These are phyloP conservation scores for Backusella macrospora DNA, from an alignment of 192 early-diverging fungal species.

Conservation along the genomic window DNA sequence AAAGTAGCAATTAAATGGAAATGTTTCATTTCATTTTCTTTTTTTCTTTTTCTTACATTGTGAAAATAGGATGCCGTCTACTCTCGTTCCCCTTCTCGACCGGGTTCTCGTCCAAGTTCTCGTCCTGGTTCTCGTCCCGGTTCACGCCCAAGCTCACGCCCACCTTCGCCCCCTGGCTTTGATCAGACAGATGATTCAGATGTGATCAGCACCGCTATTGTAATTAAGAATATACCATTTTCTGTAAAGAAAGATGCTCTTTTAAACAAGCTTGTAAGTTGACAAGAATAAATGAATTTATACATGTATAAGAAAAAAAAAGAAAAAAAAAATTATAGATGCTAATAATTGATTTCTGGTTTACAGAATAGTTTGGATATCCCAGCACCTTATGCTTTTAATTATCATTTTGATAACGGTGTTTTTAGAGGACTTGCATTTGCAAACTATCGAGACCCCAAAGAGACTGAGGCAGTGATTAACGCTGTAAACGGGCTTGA, in stretches of 20 bases:
- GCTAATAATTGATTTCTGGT: neutral
- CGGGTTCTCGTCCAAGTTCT: conserved; percentile 18
- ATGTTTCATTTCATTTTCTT: neutral
- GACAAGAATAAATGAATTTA: neutral
- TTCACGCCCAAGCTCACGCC: neutral
- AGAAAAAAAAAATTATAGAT: neutral
- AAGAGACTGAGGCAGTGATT: conserved; percentile 73
- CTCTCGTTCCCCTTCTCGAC: conserved; percentile 24
- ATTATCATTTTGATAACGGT: conserved; percentile 82
- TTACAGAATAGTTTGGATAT: conserved; percentile 58
- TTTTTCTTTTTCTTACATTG: neutral
- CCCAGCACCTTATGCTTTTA: conserved; percentile 78
- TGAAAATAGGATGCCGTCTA: neutral
- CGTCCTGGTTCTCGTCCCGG: neutral
- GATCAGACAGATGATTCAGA: conserved; percentile 11
- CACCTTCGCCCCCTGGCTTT: neutral
- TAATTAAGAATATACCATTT: conserved; percentile 86
- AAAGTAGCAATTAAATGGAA: neutral
- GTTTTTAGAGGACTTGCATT: conserved; percentile 81
- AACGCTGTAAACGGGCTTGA: conserved; percentile 71
- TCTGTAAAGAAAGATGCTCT: conserved; percentile 77
- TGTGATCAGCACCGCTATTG: conserved; percentile 72
- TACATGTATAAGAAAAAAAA: too few species aligned
- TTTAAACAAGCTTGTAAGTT: conserved; percentile 62
- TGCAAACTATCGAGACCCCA: conserved; percentile 78